phyloP scores from a whole-genome alignment of 106 monocot genomes.

The Allium sativum region DNA sequence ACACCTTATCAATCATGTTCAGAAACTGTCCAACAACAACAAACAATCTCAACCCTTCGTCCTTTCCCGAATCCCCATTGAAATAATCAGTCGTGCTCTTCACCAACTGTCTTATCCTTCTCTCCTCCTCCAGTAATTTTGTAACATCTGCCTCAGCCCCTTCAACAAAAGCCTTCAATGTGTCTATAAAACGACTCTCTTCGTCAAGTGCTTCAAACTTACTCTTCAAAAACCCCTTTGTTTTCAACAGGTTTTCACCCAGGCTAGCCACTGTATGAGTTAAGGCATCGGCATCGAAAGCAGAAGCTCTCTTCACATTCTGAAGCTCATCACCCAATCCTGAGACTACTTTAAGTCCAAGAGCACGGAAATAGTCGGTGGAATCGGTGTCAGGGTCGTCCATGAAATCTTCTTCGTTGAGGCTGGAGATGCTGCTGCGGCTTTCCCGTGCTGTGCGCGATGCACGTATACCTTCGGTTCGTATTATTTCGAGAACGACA shows the following conservation, averaged over 20 bases:
- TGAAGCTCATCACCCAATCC: slow-evolving; percentile 38
- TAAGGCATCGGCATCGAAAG: slow-evolving; percentile 34
- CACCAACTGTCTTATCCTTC: slow-evolving; percentile 28
- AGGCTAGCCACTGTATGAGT: slow-evolving; percentile 17
- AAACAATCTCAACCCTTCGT: slow-evolving; percentile 48
- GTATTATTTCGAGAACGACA: slow-evolving; percentile 50
- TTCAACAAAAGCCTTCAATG: slow-evolving; percentile 33
- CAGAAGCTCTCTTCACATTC: slow-evolving; percentile 52
- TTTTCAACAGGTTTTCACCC: slow-evolving; percentile 27
- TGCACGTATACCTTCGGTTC: slow-evolving; percentile 44
- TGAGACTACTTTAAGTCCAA: slow-evolving; percentile 44
- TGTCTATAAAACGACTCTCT: slow-evolving; percentile 29
- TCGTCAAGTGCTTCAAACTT: slow-evolving; percentile 32
- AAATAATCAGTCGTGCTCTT: slow-evolving; percentile 48
- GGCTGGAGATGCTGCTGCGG: slow-evolving; percentile 22
- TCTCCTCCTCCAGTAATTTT: slow-evolving; percentile 31
- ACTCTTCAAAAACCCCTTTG: slow-evolving; percentile 26
- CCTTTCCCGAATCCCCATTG: slow-evolving; percentile 45
- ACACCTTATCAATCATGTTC: slow-evolving; percentile 29
- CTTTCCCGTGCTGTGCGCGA: slow-evolving; percentile 20
- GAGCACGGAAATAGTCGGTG: slow-evolving; percentile 3
- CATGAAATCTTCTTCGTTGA: slow-evolving; percentile 16
- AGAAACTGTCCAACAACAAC: slow-evolving; percentile 39
- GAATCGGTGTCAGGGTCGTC: slow-evolving; percentile 10
- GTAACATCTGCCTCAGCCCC: slow-evolving; percentile 31